A percentile compares a stretch with the other conserved stretches of the same genome.
Conservation (phyloP, 2,329 filamentous ascomycete species). For the Colletotrichum sansevieriae region DNA sequence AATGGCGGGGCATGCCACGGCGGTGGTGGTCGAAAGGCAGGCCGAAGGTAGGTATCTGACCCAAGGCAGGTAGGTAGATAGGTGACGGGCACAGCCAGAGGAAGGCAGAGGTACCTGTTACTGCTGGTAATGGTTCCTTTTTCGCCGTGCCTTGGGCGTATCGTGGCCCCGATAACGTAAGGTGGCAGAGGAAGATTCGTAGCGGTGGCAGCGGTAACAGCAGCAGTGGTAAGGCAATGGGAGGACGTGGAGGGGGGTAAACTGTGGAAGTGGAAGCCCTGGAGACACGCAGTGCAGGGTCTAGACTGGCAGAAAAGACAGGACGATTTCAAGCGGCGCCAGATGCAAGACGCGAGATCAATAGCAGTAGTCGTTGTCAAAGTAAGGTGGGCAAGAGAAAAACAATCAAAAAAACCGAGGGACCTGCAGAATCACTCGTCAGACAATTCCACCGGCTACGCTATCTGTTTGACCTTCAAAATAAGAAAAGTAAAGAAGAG, state of each 20-base stretch:
- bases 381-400: not conserved
- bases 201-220: not conserved
- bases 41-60: conserved; percentile 2
- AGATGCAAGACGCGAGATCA: not conserved
- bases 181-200: not conserved
- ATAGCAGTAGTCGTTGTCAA: not conserved
- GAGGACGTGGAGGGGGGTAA: not conserved
- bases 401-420: not conserved
- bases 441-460: not conserved
- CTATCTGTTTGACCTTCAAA: conserved; percentile 11
- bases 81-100: not conserved
- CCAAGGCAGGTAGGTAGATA: too few species aligned
- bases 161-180: conserved; percentile 30
- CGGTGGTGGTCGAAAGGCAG: conserved; percentile 26
- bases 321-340: conserved; percentile 12
- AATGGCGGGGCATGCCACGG: conserved; percentile 43
- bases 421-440: not conserved
- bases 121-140: not conserved
- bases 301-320: conserved; percentile 20
- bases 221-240: not conserved
- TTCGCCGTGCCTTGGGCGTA: not conserved
- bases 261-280: too few species aligned
- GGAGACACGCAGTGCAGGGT: too few species aligned
- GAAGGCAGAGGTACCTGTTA: conserved; percentile 6
- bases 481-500: conserved; percentile 11